Evolutionary conservation across 108 stramenopile species (phyloP).

Genomic region (Cyclotella cryptica): DNA sequence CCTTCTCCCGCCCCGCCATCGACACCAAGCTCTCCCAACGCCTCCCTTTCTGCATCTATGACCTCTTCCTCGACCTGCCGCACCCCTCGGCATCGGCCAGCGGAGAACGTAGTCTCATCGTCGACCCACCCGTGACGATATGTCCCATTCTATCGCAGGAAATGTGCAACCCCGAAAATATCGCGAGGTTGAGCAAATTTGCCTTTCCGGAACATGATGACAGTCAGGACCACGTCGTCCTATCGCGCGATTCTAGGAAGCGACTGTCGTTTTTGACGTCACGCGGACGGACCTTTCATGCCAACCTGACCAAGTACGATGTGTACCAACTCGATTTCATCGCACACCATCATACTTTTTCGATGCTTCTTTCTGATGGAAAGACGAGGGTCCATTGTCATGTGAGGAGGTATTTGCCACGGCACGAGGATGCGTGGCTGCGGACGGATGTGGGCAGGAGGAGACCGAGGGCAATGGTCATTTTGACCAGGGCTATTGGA

Average conservation of each 20-base stretch:
- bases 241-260: constrained; percentile 6
- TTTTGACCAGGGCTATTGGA: constrained; percentile 77
- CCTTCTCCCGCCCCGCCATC: neutral
- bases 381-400: constrained; percentile 75
- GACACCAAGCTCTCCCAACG: constrained; percentile 11
- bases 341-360: constrained; percentile 78
- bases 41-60: constrained; percentile 57
- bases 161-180: constrained; percentile 40
- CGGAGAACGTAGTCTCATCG: constrained; percentile 23
- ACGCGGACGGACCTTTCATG: constrained; percentile 5
- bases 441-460: constrained; percentile 85
- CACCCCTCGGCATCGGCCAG: constrained; percentile 67
- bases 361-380: constrained; percentile 66
- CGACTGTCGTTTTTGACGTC: constrained; percentile 22
- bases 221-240: constrained; percentile 2
- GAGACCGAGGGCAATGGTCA: constrained; percentile 78
- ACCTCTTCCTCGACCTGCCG: constrained; percentile 81
- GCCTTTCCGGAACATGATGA: constrained; percentile 87
- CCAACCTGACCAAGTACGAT: constrained; percentile 68
- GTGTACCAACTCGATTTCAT: constrained; percentile 69
- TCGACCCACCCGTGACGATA: constrained; percentile 46
- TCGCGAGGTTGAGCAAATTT: constrained; percentile 66
- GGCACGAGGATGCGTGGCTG: constrained; percentile 50
- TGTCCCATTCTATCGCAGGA: constrained; percentile 48
- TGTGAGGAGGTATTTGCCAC: constrained; percentile 78